Evolutionary conservation across 2,329 filamentous ascomycete species (phyloP), one percentile per base, ranked within the genome.

Genomic region (Drechslerella coelobrocha): DNA sequence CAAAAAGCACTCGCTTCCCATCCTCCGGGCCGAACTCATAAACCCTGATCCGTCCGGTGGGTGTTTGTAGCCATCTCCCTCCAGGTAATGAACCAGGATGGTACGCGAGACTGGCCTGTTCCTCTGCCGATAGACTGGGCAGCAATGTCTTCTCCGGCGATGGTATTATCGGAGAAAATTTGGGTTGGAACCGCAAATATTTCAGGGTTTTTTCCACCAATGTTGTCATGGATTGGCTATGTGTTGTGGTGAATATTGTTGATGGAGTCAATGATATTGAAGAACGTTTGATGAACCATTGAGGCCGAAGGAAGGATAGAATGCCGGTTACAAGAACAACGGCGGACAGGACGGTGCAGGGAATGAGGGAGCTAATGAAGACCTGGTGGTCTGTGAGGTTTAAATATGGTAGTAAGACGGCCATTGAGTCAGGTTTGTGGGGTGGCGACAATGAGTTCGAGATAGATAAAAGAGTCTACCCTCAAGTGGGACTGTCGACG

Each of bases 1-100:
- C 79, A 24, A 95, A 80, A 12, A 95, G 80, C 0, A 93, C 86
- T 76, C 88, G 91, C 26, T 86, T 83, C 0, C 90, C 90, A 34
- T 83, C 80, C 66, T 86, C 83, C 0, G 89, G 89, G 0, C 91
- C 91, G 84, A 88, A 94, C 81, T 95, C 91, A 77, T 91, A 93
- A 2, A 90, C 87, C 48, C 88, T 82, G 72, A 90, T 84, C 2
- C 81, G 85, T 14, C 91, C 90, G 76, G 90, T 92, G 4, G 87
- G 85, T 2, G 86, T 88, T 10, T 81, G 77, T 14, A 94, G 86
- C 77, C 91, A 85, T 65, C 89, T 83, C 0, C 81, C 85, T 5
- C 89, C 88, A 0, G 89, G 89, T 12, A 92, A 83, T 14, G 84
- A 83, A 78, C 91, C 84, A 2, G 86, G 86, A 1, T 89, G 89